phyloP scores from a whole-genome alignment of 2,329 filamentous ascomycete species.

The Trichoderma asperellum region DNA sequence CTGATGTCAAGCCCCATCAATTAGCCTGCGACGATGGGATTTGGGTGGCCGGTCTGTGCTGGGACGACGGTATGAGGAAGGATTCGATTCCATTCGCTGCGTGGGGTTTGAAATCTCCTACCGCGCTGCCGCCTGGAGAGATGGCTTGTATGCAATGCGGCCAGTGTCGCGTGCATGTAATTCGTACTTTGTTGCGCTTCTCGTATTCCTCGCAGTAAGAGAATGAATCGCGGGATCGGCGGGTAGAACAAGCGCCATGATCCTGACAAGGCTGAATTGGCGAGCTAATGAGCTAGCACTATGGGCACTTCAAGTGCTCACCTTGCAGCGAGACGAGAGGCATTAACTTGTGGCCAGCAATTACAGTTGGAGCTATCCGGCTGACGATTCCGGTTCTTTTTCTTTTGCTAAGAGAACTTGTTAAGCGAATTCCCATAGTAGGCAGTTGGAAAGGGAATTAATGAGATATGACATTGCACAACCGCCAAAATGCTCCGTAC shows the following conservation, averaged over 20 bases:
- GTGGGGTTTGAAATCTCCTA: neutral
- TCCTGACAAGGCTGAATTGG: slow-evolving; percentile 16
- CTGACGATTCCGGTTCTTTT: neutral
- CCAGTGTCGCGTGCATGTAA: neutral
- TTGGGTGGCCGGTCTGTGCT: slow-evolving; percentile 2
- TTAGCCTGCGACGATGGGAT: neutral
- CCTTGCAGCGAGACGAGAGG: neutral
- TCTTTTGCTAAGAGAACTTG: neutral
- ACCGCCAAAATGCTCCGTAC: neutral
- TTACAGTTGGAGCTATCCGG: neutral
- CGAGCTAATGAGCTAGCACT: neutral
- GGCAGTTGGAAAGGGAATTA: neutral
- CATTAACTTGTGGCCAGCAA: slow-evolving; percentile 3
- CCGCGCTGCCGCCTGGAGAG: neutral
- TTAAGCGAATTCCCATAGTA: neutral
- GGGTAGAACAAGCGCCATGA: neutral
- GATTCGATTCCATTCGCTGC: neutral
- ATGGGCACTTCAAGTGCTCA: neutral
- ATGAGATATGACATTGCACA: neutral
- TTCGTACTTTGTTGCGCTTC: neutral
- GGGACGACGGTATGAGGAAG: neutral
- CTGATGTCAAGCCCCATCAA: neutral
- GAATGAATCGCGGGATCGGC: slow-evolving; percentile 8
- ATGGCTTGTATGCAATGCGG: neutral
- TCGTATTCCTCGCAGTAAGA: neutral